Conservation (phyloP, 78 protist genomes). For the Anaeramoeba ignava region DNA sequence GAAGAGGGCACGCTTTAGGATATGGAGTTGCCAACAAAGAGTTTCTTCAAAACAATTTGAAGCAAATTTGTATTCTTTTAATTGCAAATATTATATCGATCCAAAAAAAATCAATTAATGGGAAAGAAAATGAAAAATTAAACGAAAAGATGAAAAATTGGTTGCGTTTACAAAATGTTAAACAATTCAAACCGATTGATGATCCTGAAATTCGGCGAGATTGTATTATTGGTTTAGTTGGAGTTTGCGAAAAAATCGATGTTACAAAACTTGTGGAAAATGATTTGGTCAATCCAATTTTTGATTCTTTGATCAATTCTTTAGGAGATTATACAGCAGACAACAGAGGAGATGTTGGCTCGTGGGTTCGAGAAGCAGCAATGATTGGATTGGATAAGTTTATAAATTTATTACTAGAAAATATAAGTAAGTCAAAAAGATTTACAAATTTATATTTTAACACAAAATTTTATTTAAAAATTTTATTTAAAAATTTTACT, state of each 20-base stretch:
- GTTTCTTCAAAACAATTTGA: neutral
- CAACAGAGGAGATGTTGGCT: slow-evolving; percentile 65
- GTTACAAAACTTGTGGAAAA: neutral
- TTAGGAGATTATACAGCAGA: slow-evolving; percentile 39
- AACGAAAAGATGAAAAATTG: neutral
- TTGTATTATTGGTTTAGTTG: neutral
- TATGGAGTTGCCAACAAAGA: neutral
- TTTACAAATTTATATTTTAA: neutral
- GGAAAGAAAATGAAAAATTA: neutral
- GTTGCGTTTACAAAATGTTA: neutral
- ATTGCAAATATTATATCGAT: too few relatives aligned
- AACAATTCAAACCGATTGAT: neutral
- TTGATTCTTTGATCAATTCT: neutral
- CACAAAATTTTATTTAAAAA: neutral
- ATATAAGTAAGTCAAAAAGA: neutral
- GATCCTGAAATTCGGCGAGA: neutral
- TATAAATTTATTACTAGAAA: neutral
- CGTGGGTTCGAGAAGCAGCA: slow-evolving; percentile 47
- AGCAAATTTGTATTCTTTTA: neutral
- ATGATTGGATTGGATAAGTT: slow-evolving; percentile 13
- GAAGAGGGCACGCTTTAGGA: neutral
- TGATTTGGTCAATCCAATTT: neutral
- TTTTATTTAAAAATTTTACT: neutral
- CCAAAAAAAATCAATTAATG: too few relatives aligned
- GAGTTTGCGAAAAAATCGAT: neutral